Base-by-base conservation (phyloP, 345 rosid genomes). In the Punica granatum region DNA sequence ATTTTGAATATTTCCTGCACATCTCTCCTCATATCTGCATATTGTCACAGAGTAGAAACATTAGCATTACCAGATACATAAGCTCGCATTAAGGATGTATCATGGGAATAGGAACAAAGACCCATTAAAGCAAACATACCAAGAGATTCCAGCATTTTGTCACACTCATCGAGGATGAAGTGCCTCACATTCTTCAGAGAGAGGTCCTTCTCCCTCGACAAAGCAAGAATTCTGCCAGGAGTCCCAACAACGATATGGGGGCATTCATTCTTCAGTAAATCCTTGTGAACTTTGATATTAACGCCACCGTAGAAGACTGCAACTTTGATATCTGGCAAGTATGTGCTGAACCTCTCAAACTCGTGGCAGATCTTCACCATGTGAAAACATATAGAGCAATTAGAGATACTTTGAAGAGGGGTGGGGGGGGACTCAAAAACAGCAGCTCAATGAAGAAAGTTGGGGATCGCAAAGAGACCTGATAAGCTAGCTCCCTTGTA, bases 171-270 rank as follows among this genome's bases (percentile, higher is more conserved):
- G 67, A 95, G 96, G 72, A 95, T 95, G 74, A 95, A 95, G 81
- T 95, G 99, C 84, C 99, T 89, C 75, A 90, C 99, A 79, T 95
- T 95, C 86, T 95, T 94, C 79, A 95, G 82, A 19, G 97, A 87
- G 64, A 95, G 99, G 59, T 92, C 96, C 70, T 95, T 92, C 31
- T 95, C 99, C 76, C 95, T 86, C 5, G 96, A 77, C 32, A 95
- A 79, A 31, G 96, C 98, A 69, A 95, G 82, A 63, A 95, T 91
- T 41, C 99, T 84, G 49, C 98, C 98, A 69, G 97, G 99, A 19
- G 99, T 95, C 19, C 99, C 99, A 61, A 95, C 99, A 74, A 90
- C 99, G 72, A 95, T 85, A 70, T 95, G 98, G 42, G 99, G 98
- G 70, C 99, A 95, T 74, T 95, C 99, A 84, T 92, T 95, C 81